phyloP scores from a whole-genome alignment of 495 filamentous ascomycete species.

The Chaetomium tenue region DNA sequence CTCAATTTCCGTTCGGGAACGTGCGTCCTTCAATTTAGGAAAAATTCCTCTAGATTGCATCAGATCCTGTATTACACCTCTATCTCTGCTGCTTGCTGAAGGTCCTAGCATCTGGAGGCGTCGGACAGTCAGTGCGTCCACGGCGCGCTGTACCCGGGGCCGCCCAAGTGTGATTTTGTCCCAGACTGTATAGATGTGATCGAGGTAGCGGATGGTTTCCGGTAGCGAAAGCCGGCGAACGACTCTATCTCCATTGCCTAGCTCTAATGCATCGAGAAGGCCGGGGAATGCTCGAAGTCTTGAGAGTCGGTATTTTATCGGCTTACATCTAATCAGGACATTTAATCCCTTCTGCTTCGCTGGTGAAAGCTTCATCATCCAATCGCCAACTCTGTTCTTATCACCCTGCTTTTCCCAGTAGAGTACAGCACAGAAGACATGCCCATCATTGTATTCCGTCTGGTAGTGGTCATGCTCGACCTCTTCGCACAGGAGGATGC shows the following conservation, averaged over 20 bases:
- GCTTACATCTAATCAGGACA: neutral
- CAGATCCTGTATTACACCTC: neutral
- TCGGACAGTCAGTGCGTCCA: neutral
- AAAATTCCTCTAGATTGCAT: neutral
- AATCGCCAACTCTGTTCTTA: neutral
- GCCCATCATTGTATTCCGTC: neutral
- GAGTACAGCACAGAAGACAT: neutral
- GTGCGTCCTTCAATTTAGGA: neutral
- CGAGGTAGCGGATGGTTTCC: neutral
- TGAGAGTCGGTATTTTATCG: neutral
- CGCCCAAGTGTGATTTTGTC: neutral
- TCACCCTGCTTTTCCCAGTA: constrained; percentile 1
- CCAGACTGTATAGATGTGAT: neutral
- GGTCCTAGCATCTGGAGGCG: neutral
- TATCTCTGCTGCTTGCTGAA: neutral
- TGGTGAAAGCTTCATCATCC: neutral
- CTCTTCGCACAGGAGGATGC: neutral
- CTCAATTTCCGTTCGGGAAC: neutral
- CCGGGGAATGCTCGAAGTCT: neutral
- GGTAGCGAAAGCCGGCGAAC: neutral
- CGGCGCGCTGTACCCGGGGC: neutral
- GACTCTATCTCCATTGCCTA: neutral
- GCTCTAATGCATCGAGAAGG: neutral
- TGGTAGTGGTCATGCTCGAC: constrained; percentile 3
- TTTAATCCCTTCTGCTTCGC: neutral